Evolutionary conservation across 2,329 filamentous ascomycete genomes (phyloP).

Genomic region (Atkinsonella texensis): DNA sequence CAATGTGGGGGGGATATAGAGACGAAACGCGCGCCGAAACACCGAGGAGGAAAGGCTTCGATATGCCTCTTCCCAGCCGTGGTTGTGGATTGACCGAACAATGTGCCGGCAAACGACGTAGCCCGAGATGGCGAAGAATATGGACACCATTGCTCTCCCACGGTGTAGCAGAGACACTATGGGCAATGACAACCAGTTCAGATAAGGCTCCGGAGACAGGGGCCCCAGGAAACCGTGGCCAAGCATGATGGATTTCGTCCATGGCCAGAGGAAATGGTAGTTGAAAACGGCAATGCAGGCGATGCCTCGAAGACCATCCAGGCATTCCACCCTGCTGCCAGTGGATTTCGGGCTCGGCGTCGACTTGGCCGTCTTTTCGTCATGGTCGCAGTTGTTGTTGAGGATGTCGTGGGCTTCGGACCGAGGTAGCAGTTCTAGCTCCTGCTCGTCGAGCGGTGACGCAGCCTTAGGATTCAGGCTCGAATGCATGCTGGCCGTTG

Average conservation of each 20-base stretch:
- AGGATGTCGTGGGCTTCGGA: not conserved
- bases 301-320: conserved; percentile 29
- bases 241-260: conserved; percentile 28
- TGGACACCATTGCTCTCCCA: conserved; percentile 29
- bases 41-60: conserved; percentile 24
- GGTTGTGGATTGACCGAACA: conserved; percentile 23
- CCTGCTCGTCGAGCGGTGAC: not conserved
- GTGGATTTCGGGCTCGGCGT: conserved; percentile 5
- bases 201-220: conserved; percentile 22
- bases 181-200: conserved; percentile 21
- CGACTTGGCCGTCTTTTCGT: not conserved
- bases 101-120: conserved; percentile 29
- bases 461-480: not conserved
- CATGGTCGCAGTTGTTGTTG: not conserved
- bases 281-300: conserved; percentile 31
- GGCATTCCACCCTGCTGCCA: conserved; percentile 24
- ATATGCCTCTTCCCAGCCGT: conserved; percentile 22
- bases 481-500: conserved; percentile 1
- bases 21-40: conserved; percentile 26
- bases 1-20: conserved; percentile 27
- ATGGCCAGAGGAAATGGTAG: conserved; percentile 30
- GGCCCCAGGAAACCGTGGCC: conserved; percentile 26
- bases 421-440: not conserved
- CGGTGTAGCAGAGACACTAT: conserved; percentile 28
- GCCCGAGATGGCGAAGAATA: conserved; percentile 32